Evolutionary conservation across 2,329 filamentous ascomycete genomes (phyloP), one percentile per base, ranked within the genome.

Genomic region (Botryotinia narcissicola): DNA sequence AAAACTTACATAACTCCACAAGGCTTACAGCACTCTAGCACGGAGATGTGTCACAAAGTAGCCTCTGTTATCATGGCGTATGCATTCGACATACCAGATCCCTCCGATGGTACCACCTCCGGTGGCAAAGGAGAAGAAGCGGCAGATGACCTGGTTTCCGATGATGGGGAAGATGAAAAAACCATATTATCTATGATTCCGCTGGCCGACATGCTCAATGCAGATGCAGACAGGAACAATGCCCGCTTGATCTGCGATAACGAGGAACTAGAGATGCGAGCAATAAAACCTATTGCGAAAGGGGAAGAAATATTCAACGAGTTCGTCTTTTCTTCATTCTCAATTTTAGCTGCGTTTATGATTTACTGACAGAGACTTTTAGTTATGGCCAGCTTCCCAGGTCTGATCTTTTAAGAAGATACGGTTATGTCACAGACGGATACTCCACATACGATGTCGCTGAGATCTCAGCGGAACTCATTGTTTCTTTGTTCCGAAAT

Each of bases 21-120:
- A n/a, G 81, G 86, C 20, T 77, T 88, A 78, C 68, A 76, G 76
- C 75, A 81, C 77, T 75, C 82, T 86, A 71, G 80, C 81, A 76
- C 85, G 74, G 79, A 85, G 74, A 79, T 79, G 20, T 89, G 88
- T 78, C 91, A 92, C 80, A 84, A 86, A 46, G 90, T 92, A 85
- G 91, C 88, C 18, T 91, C 88, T 14, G 85, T 89, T 29, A 91
- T 93, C 76, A 92, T 92, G 90, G 89, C 90, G 10, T 93, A 92
- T 80, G 90, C 90, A 10, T 93, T 93, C 79, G 91, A 93, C 76
- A 86, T 93, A 64, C 78, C 80, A 5, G 79, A 81, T 59, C 63
- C 66, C 54, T 60, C 73, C 46, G 73, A 73, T n/a, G 62, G 70
- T 51, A 77, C 78, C n/a, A 79, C 82, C 0, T 84, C 86, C 48